Base-by-base conservation (phyloP, 768 basidiomycete genomes). In the Ephemerocybe angulata region DNA sequence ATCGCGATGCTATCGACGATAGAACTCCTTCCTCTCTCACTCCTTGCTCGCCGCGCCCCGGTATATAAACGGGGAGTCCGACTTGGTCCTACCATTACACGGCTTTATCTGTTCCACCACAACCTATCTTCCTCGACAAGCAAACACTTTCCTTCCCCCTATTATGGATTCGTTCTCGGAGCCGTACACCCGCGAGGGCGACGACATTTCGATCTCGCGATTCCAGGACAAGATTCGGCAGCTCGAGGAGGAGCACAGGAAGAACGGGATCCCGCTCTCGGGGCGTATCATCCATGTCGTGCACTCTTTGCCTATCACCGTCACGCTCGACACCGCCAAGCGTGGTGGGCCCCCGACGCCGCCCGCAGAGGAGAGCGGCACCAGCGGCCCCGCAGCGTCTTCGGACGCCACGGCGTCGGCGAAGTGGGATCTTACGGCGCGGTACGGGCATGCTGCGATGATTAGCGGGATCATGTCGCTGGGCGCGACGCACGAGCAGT, bases 371-470 rank as follows among this genome's bases (percentile, higher is more conserved):
- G 17, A 7, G 5, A 22, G 50, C 13, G 74, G 77, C 22, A 12
- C 83, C 85, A 55, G 77, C 80, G 24, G 72, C 75, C 50, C 65
- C 38, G 12, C 64, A 59, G 8, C 33, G 8, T 35, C 33, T 17
- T 17, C 33, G 8, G 33, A 17, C 28, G 40, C 52, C 33, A 44
- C 59, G 42, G 35, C 56, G 31, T 59, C 73, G 35, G 74, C 76
- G n/a, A n/a, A n/a, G 33, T 99, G 96, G 96, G 80, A 82, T 17
- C 74, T 99, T 4, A 70, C 81, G 1, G 82, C 86, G 1, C 80
- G 96, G 38, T 86, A 93, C 58, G 95, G 94, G 17, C 97, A 98
- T 66, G 83, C 91, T 8, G 96, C 96, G 11, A 93, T 98, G 90
- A 88, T 94, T 56, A 89, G 88, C 42, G 96, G 96, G 29, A 93